Evolutionary conservation across 768 basidiomycete genomes (phyloP).

Genomic region (Pisolithus tinctorius): DNA sequence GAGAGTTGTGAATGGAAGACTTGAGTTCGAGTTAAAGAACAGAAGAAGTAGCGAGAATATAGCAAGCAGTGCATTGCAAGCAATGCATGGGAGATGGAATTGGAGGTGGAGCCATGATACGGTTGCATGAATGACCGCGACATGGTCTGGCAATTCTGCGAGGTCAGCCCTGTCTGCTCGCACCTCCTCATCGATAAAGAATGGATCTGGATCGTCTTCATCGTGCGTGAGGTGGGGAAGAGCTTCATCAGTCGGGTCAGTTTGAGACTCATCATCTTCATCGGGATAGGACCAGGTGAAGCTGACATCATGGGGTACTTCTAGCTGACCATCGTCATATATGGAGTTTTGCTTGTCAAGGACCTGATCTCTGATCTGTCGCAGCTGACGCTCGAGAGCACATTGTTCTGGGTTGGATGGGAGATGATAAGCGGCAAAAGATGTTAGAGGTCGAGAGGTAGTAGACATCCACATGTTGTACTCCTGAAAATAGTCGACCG

Average conservation of each 20-base stretch:
- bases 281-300: background rate
- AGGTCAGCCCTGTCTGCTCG: no score
- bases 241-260: background rate
- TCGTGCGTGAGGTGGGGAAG: background rate
- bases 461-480: background rate
- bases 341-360: background rate
- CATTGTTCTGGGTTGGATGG: background rate
- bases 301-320: background rate
- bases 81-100: background rate
- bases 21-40: slow-evolving; percentile 1
- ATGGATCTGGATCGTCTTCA: slow-evolving; percentile 1
- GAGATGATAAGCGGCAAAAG: background rate
- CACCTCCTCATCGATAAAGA: no score
- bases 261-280: background rate
- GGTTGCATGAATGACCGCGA: no score
- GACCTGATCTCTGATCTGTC: background rate
- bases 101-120: no score
- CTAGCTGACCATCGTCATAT: background rate
- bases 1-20: slow-evolving; percentile 15
- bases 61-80: slow-evolving; percentile 18
- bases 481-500: background rate
- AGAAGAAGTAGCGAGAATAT: slow-evolving; percentile 11
- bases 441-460: background rate
- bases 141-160: no score
- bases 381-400: background rate